Conservation (phyloP, 2,329 filamentous ascomycete genomes). For the Penicillium sp. region DNA sequence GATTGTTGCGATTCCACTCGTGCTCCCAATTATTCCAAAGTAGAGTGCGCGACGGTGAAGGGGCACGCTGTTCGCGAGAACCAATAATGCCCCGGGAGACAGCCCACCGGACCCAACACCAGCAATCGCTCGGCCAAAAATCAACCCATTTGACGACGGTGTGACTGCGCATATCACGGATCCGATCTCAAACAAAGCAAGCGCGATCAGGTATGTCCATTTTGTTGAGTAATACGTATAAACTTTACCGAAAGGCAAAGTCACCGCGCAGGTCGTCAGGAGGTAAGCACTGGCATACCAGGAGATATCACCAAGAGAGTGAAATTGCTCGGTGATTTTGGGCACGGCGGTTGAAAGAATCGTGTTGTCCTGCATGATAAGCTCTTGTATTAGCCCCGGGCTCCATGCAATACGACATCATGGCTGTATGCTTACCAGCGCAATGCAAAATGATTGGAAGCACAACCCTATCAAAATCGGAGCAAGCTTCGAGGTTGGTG, state of each 20-base stretch:
- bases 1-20: conserved; percentile 46
- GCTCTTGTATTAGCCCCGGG: not conserved
- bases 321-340: conserved; percentile 50
- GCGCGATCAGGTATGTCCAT: conserved; percentile 43
- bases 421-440: conserved; percentile 29
- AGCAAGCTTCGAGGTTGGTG: conserved; percentile 32
- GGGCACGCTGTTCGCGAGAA: conserved; percentile 44
- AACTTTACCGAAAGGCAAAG: conserved; percentile 46
- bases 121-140: conserved; percentile 45
- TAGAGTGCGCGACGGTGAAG: conserved; percentile 44
- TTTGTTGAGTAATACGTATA: conserved; percentile 49
- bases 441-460: conserved; percentile 42
- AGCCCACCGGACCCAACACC: conserved; percentile 43
- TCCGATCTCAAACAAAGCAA: conserved; percentile 46
- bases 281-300: conserved; percentile 53
- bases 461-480: conserved; percentile 40
- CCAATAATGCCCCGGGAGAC: conserved; percentile 43
- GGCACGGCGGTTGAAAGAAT: conserved; percentile 52
- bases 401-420: not conserved
- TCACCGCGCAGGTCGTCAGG: conserved; percentile 46
- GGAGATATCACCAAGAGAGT: conserved; percentile 48
- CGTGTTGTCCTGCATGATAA: conserved; percentile 38
- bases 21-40: conserved; percentile 44
- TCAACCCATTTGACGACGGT: conserved; percentile 40
- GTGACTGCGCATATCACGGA: conserved; percentile 43